Base-by-base conservation (phyloP, 108 stramenopile genomes). In the Chaetoceros muelleri region DNA sequence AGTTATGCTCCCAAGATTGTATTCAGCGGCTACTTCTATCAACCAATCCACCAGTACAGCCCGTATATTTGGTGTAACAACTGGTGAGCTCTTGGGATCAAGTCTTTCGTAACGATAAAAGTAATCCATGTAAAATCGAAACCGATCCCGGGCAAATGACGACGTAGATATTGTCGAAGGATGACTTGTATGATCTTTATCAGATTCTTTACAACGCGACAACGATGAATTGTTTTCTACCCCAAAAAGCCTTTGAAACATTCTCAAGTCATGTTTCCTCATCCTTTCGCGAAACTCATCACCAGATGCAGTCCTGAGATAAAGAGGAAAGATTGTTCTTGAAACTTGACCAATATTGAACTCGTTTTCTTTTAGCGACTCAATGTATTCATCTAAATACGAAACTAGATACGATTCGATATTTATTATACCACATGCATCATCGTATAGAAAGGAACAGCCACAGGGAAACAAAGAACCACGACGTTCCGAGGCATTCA, bases 1-100 rank as follows among this genome's bases (percentile, higher is more conserved):
- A 3, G 90, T 80, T 20, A 59, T 58, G 21, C 63, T 47, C n/a
- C 52, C 53, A 46, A 95, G 67, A 8, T 67, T 58, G 51, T 78
- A 92, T 64, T 93, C 82, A 44, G 74, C 81, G 24, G 80, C 66
- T 48, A 95, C 58, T 48, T 95, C 94, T n/a, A 90, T 75, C 52
- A 93, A 46, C 94, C 94, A 95, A 69, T 93, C 88, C 52, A 95
- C 71, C 19, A 95, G 70, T 46, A 91, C 80, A 2, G 73, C 74
- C 22, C 94, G 64, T 87, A 92, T 95, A 29, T 80, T 76, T 28
- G 55, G 53, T 24, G 70, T 92, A 31, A 95, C 48, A 10, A 77
- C 53, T n/a, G n/a, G n/a, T n/a, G n/a, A n/a, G 24, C 79, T 71
- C 52, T 84, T 81, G 28, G 17, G 47, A 10, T n/a, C 24, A 20